Evolutionary conservation across 495 filamentous ascomycete species (phyloP).

Genomic region (Parachaetomium inaequale): DNA sequence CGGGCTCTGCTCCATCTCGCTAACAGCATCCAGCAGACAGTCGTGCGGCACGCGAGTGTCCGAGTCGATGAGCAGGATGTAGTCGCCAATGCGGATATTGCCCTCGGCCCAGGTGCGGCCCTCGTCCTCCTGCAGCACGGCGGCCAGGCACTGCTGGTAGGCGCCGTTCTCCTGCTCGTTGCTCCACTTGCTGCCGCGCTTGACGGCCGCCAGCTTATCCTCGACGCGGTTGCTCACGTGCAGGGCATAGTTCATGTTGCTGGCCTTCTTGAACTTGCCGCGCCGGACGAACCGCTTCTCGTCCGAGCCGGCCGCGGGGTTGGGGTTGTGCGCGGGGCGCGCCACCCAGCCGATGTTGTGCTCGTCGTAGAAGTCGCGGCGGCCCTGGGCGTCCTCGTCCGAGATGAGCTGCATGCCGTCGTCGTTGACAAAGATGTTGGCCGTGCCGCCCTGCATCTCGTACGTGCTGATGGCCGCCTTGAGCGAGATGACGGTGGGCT

Average conservation of each 20-base stretch:
- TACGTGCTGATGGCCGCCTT: conserved; percentile 74
- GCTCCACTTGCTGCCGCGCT: conserved; percentile 50
- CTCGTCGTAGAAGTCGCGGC: conserved; percentile 65
- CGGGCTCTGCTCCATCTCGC: conserved; percentile 75
- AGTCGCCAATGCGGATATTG: conserved; percentile 75
- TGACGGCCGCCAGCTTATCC: conserved; percentile 56
- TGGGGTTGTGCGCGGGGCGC: conserved; percentile 56
- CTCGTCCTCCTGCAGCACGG: conserved; percentile 60
- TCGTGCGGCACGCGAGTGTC: conserved; percentile 73
- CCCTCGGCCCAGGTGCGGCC: conserved; percentile 76
- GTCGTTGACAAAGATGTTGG: conserved; percentile 79
- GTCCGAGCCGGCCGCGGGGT: conserved; percentile 36
- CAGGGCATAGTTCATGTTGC: conserved; percentile 82
- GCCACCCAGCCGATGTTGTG: conserved; percentile 81
- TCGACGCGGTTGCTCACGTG: conserved; percentile 58
- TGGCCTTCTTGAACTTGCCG: conserved; percentile 73
- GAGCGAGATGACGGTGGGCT: conserved; percentile 63
- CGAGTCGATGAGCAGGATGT: conserved; percentile 72
- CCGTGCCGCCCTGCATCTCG: conserved; percentile 73
- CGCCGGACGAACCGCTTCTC: conserved; percentile 60
- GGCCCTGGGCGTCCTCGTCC: conserved; percentile 60
- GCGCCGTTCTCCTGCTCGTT: conserved; percentile 55
- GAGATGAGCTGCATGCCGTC: conserved; percentile 69
- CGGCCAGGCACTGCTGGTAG: conserved; percentile 63
- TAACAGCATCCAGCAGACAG: conserved; percentile 72